Evolutionary conservation across 495 filamentous ascomycete genomes (phyloP).

Genomic region (Penicillium desertorum): DNA sequence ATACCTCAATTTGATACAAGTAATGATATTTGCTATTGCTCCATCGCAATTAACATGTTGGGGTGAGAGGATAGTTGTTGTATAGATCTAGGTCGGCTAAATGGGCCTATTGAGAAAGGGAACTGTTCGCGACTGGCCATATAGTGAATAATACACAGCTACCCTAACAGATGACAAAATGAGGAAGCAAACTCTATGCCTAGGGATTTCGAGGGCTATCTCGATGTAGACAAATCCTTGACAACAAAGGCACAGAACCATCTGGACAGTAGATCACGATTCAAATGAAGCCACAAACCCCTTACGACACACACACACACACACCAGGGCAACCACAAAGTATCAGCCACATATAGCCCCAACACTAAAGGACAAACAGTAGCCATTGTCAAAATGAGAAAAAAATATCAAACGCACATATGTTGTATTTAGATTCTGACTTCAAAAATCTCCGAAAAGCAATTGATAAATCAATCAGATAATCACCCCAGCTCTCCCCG

Average conservation of each 20-base stretch:
- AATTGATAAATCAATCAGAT: slow-evolving; percentile 17
- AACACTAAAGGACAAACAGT: neutral
- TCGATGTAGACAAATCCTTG: neutral
- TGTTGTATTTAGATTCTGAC: too few relatives aligned
- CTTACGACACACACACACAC: neutral
- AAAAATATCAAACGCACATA: too few relatives aligned
- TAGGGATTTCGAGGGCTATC: neutral
- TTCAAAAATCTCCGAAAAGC: neutral
- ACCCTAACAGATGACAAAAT: neutral
- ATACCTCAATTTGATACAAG: too few relatives aligned
- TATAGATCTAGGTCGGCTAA: neutral
- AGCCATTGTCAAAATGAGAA: neutral
- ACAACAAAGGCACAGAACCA: neutral
- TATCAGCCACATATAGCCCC: neutral
- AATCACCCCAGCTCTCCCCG: slow-evolving; percentile 6
- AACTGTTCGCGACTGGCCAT: neutral
- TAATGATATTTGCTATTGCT: too few relatives aligned
- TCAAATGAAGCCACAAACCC: neutral
- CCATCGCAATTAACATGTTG: neutral
- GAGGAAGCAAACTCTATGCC: neutral
- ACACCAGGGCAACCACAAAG: neutral
- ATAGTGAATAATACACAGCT: neutral
- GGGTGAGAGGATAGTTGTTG: neutral
- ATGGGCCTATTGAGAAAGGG: neutral
- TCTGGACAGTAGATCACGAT: neutral